These are phyloP conservation scores for Friedmanniomyces endolithicus DNA, from an alignment of 495 filamentous ascomycete genomes.

Conservation along the genomic window DNA sequence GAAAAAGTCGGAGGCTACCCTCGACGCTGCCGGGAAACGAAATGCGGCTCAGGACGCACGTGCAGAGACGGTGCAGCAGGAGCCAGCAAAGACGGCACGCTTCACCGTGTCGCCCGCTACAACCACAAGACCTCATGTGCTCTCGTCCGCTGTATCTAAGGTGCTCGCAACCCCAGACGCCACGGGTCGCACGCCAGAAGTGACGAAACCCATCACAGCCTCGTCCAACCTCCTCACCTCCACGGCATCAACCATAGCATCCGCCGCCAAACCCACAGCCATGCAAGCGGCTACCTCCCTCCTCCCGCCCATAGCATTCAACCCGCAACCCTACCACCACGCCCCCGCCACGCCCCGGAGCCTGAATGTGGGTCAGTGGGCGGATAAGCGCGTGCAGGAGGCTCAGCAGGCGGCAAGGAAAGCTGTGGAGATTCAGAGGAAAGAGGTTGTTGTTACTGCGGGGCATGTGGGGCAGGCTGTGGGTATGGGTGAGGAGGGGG, in stretches of 20 bases:
- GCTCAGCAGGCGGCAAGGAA: conserved; percentile 1
- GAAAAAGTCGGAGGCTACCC: background rate
- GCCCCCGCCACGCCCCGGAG: background rate
- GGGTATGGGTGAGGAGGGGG: background rate
- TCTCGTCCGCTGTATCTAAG: too few relatives aligned
- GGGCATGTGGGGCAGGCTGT: background rate
- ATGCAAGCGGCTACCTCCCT: too few relatives aligned
- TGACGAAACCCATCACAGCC: too few relatives aligned
- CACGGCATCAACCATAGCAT: background rate
- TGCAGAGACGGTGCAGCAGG: background rate
- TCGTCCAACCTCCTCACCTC: too few relatives aligned
- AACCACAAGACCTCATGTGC: too few relatives aligned
- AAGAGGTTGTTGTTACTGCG: too few relatives aligned
- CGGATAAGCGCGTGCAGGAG: conserved; percentile 1
- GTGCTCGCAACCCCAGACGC: too few relatives aligned
- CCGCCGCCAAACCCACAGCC: background rate
- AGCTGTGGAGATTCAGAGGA: conserved; percentile 4
- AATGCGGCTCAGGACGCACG: background rate
- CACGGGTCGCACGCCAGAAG: too few relatives aligned
- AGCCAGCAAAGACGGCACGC: background rate
- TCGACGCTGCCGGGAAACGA: background rate
- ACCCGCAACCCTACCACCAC: conserved; percentile 2
- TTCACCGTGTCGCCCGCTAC: too few relatives aligned
- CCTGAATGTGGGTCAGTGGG: background rate
- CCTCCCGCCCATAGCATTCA: background rate